Percentiles rank a stretch among this genome's conserved stretches.
Evolutionary conservation across 2,329 filamentous ascomycete genomes (phyloP).

Genomic region (Aureobasidium sp.): DNA sequence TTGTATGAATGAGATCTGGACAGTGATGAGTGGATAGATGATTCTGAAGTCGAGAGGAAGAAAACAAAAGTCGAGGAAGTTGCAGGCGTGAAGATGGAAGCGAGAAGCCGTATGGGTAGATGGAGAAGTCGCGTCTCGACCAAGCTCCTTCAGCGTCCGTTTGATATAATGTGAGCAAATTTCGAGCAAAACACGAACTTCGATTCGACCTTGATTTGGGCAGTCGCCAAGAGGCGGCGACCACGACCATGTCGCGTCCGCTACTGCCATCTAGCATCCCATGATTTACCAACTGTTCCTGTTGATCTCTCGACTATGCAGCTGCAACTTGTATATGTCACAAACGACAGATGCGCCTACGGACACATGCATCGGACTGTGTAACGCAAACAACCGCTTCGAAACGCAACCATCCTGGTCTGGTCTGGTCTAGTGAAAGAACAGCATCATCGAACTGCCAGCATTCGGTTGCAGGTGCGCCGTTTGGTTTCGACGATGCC

Average conservation of each 20-base stretch:
- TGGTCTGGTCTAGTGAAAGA: too few species aligned
- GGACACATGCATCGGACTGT: conserved; percentile 3
- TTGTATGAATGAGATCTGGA: too few species aligned
- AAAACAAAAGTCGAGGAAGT: background rate
- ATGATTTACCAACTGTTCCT: too few species aligned
- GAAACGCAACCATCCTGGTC: too few species aligned
- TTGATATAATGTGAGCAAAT: background rate
- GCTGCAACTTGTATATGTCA: too few species aligned
- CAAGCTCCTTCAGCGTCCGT: background rate
- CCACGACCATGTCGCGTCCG: background rate
- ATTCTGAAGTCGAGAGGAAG: background rate
- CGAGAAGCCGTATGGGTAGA: background rate
- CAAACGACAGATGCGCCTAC: background rate
- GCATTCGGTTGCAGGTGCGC: too few species aligned
- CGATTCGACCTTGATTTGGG: background rate
- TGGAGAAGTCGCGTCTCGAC: background rate
- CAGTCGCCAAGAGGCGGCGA: background rate
- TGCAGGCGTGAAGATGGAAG: background rate
- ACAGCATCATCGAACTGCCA: too few species aligned
- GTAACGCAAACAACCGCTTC: background rate
- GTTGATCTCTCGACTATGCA: too few species aligned
- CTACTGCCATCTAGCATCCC: background rate
- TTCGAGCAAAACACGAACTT: background rate
- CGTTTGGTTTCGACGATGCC: too few species aligned
- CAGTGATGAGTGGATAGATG: too few species aligned